These are phyloP conservation scores for Neurospora pannonica DNA, from an alignment of 495 filamentous ascomycete species.

Conservation along the genomic window DNA sequence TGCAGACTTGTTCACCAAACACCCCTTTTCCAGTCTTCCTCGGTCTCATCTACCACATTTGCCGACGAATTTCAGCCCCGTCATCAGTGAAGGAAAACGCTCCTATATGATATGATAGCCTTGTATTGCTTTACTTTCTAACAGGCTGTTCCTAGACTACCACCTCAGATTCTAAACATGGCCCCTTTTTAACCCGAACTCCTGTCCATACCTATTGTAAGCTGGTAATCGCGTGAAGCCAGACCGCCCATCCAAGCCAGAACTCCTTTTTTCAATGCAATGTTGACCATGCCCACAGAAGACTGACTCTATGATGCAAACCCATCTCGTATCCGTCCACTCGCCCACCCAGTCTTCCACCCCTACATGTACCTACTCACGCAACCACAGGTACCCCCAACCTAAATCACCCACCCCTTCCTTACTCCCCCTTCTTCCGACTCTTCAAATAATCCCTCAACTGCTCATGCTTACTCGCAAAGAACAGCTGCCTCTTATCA, in stretches of 20 bases:
- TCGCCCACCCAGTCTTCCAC: background rate
- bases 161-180: background rate
- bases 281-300: background rate
- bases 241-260: background rate
- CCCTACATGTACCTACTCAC: background rate
- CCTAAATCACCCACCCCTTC: background rate
- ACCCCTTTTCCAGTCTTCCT: background rate
- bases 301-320: background rate
- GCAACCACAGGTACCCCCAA: background rate
- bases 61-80: background rate
- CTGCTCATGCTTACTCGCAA: conserved; percentile 79
- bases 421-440: conserved; percentile 37
- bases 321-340: background rate
- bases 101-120: too few relatives aligned
- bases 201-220: background rate
- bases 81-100: too few relatives aligned
- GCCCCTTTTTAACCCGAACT: background rate
- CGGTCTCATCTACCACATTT: background rate
- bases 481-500: conserved; percentile 69
- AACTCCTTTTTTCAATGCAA: background rate
- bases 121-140: background rate
- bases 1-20: background rate
- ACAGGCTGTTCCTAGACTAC: background rate
- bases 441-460: conserved; percentile 69
- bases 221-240: background rate